A percentile compares a stretch with the other conserved stretches of the same genome.
These are phyloP conservation scores for Alnus rubra DNA, from an alignment of 306 rosid genomes.

Conservation along the genomic window DNA sequence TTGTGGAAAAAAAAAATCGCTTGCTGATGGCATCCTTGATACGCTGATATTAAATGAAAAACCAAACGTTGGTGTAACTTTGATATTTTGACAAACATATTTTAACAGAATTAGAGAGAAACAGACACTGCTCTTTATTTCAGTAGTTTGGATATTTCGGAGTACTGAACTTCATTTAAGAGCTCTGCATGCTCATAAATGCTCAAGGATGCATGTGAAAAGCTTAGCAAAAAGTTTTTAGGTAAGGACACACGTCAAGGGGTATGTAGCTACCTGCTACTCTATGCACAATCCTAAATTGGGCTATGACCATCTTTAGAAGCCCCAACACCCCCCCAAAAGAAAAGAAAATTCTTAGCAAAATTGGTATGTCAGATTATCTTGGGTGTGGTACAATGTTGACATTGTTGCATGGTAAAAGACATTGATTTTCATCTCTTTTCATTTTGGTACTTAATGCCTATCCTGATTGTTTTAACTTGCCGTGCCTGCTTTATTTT, in stretches of 20 bases:
- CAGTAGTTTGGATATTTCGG: neutral
- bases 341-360: neutral
- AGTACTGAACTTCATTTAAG: neutral
- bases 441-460: neutral
- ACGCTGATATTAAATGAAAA: too few relatives aligned
- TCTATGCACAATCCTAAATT: too few relatives aligned
- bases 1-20: too few relatives aligned
- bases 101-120: too few relatives aligned
- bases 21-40: too few relatives aligned
- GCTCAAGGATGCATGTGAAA: neutral
- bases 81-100: too few relatives aligned
- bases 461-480: neutral
- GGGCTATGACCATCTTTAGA: neutral
- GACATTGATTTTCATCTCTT: neutral
- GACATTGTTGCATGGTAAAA: neutral
- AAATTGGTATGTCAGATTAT: neutral
- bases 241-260: too few relatives aligned
- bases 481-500: neutral
- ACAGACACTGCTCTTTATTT: neutral
- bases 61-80: too few relatives aligned
- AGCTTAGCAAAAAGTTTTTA: too few relatives aligned
- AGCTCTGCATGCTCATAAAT: neutral
- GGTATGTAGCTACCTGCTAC: too few relatives aligned
- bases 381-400: neutral
- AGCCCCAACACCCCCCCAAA: neutral